Evolutionary conservation across 2,329 filamentous ascomycete genomes (phyloP).

Genomic region (Fusarium sp.): DNA sequence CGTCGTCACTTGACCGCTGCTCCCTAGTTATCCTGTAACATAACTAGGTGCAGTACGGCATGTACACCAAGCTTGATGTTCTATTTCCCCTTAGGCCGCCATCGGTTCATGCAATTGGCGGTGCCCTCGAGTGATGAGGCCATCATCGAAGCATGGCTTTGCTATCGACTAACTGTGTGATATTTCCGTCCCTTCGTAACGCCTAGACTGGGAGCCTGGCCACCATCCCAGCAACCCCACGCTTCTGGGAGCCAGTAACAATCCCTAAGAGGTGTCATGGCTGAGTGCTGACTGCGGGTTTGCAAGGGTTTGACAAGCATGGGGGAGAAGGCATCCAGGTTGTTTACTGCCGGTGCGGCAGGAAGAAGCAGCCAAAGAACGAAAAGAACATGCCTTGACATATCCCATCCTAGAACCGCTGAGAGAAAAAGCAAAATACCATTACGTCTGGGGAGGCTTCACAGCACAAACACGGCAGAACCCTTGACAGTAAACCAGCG

Average conservation of each 20-base stretch:
- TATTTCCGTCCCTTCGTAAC: conserved; percentile 37
- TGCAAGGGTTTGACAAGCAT: conserved; percentile 28
- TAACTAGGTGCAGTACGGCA: background rate
- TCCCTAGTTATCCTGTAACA: conserved; percentile 30
- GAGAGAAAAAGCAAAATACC: conserved; percentile 33
- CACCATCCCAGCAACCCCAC: conserved; percentile 46
- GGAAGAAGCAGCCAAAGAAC: conserved; percentile 31
- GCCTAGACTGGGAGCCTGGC: conserved; percentile 37
- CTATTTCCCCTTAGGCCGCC: conserved; percentile 37
- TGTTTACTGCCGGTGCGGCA: conserved; percentile 37
- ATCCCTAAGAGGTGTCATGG: conserved; percentile 43
- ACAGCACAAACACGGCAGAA: conserved; percentile 15
- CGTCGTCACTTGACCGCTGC: conserved; percentile 47
- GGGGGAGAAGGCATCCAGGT: conserved; percentile 2
- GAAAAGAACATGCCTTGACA: conserved; percentile 23
- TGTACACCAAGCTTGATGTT: conserved; percentile 17
- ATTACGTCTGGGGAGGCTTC: conserved; percentile 33
- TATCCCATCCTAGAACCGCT: conserved; percentile 18
- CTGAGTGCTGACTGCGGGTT: conserved; percentile 33
- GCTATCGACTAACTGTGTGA: conserved; percentile 29
- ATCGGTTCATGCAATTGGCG: conserved; percentile 43
- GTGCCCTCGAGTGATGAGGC: conserved; percentile 44
- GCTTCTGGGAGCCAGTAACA: conserved; percentile 42
- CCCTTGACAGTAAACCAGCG: conserved; percentile 27
- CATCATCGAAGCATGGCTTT: conserved; percentile 41